These are phyloP conservation scores for Globisporangium emineosum DNA, from an alignment of 352 stramenopile genomes.

Conservation along the genomic window DNA sequence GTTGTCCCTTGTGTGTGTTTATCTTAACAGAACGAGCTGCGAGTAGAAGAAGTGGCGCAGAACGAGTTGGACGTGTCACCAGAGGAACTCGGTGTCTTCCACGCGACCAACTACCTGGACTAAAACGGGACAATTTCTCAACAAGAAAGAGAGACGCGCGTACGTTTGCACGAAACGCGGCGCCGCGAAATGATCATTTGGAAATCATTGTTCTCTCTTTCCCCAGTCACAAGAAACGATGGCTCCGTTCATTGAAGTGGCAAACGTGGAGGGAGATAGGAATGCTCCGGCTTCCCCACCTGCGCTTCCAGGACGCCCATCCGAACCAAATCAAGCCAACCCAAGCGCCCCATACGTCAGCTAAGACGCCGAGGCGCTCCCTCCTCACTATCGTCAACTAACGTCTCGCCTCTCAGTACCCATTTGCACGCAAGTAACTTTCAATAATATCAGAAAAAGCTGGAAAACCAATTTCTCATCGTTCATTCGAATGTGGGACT, in stretches of 20 bases:
- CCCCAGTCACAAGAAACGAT: conserved; percentile 1
- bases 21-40: conserved; percentile 24
- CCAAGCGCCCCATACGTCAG: not conserved
- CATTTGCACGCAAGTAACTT: not conserved
- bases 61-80: conserved; percentile 60
- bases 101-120: conserved; percentile 82
- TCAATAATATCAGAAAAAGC: not conserved
- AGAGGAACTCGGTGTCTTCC: conserved; percentile 79
- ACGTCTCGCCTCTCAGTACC: not conserved
- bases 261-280: not conserved
- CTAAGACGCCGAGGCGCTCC: not conserved
- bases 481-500: no score
- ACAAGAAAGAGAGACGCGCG: not conserved
- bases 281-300: not conserved
- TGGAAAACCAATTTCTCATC: conserved; percentile 1
- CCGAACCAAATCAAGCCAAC: not conserved
- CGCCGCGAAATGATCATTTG: conserved; percentile 1
- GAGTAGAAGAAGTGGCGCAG: conserved; percentile 26
- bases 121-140: conserved; percentile 25
- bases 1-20: conserved; percentile 3
- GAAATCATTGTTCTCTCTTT: conserved; percentile 8
- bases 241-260: not conserved
- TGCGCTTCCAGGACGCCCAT: conserved; percentile 4
- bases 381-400: not conserved
- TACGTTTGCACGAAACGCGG: not conserved